A percentile compares a stretch with the other conserved stretches of the same genome.
These are phyloP conservation scores for Fusarium humuli DNA, from an alignment of 2,329 filamentous ascomycete genomes.

Conservation along the genomic window DNA sequence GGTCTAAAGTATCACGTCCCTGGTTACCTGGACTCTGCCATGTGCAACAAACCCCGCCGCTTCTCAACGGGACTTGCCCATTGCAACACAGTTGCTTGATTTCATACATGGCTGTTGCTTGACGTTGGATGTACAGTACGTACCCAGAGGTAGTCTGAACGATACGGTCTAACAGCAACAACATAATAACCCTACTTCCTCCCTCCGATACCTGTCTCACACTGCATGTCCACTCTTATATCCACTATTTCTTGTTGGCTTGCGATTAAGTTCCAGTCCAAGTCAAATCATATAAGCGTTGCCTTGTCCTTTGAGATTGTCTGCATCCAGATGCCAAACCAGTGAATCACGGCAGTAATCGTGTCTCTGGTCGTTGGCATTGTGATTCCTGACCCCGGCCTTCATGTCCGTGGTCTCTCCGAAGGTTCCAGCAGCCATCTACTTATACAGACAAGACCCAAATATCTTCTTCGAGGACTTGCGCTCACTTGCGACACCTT, in stretches of 20 bases:
- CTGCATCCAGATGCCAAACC: conserved; percentile 4
- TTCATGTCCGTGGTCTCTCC: conserved; percentile 34
- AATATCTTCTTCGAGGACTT: conserved; percentile 9
- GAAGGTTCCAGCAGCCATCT: conserved; percentile 41
- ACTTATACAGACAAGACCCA: conserved; percentile 44
- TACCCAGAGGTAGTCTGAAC: conserved; percentile 1
- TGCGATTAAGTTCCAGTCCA: conserved; percentile 38
- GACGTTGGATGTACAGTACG: conserved; percentile 14
- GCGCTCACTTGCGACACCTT: conserved; percentile 28
- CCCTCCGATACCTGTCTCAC: conserved; percentile 39
- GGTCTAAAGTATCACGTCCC: conserved; percentile 30
- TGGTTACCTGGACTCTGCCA: conserved; percentile 35
- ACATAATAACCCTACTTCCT: conserved; percentile 32
- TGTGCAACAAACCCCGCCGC: conserved; percentile 43
- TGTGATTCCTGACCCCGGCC: conserved; percentile 8
- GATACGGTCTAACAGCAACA: conserved; percentile 4
- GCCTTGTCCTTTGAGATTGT: conserved; percentile 22
- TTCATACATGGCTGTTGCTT: conserved; percentile 20
- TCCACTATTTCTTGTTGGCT: conserved; percentile 30
- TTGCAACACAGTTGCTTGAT: conserved; percentile 32
- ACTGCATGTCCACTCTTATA: conserved; percentile 27
- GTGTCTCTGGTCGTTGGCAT: conserved; percentile 30
- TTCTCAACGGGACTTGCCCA: conserved; percentile 15
- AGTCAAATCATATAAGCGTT: conserved; percentile 35
- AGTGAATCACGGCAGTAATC: conserved; percentile 19